Conservation (phyloP, 768 basidiomycete species). For the Kwoniella heveanensis region DNA sequence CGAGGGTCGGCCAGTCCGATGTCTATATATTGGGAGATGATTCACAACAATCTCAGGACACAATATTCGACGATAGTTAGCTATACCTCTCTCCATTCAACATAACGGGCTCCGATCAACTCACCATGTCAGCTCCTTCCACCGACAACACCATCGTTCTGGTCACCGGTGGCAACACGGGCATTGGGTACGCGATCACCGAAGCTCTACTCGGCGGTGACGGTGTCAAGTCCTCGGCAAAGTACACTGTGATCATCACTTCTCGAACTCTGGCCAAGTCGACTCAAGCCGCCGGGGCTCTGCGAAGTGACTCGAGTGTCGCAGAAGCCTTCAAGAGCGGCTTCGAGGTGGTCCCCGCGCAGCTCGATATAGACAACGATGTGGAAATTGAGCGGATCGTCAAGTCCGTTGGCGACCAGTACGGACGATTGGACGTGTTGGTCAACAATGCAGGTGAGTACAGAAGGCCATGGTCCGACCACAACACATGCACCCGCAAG, state of each 20-base stretch:
- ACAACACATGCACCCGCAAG: no score
- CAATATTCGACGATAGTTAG: no score
- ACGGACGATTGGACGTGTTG: slow-evolving; percentile 25
- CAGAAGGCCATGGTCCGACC: no score
- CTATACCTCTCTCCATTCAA: no score
- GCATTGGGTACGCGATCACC: slow-evolving; percentile 32
- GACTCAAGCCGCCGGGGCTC: slow-evolving; percentile 2
- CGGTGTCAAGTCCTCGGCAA: neutral
- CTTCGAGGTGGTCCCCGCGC: slow-evolving; percentile 5
- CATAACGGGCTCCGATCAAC: no score
- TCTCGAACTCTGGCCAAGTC: slow-evolving; percentile 21
- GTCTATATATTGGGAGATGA: neutral
- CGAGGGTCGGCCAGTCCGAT: neutral
- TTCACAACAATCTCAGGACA: no score
- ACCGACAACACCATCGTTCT: slow-evolving; percentile 27
- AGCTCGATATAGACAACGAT: slow-evolving; percentile 27
- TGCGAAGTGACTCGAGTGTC: neutral
- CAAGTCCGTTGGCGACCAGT: slow-evolving; percentile 7
- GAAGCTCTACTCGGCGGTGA: slow-evolving; percentile 26
- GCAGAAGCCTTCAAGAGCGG: neutral
- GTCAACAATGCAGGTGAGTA: slow-evolving; percentile 35
- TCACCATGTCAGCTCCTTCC: slow-evolving; percentile 4
- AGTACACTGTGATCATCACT: slow-evolving; percentile 24
- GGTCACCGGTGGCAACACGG: slow-evolving; percentile 36
- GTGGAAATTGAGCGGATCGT: slow-evolving; percentile 16